phyloP scores from a whole-genome alignment of 257 asterid species.

The Solanum ahanhuiri region DNA sequence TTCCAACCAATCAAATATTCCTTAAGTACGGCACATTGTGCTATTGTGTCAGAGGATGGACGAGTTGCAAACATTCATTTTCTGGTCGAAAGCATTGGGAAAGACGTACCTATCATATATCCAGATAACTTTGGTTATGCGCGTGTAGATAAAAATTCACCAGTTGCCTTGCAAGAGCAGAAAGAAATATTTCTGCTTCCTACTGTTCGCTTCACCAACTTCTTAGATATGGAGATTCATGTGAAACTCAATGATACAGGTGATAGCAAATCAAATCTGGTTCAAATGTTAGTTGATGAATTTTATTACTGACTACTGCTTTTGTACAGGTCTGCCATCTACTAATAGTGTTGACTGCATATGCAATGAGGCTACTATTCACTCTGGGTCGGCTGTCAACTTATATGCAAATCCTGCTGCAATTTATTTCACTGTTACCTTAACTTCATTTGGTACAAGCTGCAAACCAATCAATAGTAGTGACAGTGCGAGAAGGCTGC shows the following conservation, averaged over 20 bases:
- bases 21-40: constrained; percentile 60
- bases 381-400: constrained; percentile 58
- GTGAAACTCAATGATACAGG: constrained; percentile 75
- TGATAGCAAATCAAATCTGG: constrained; percentile 14
- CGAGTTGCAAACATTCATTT: constrained; percentile 46
- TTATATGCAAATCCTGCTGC: constrained; percentile 75
- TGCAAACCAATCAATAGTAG: constrained; percentile 66
- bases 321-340: constrained; percentile 51
- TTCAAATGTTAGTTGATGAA: constrained; percentile 6
- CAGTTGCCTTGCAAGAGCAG: constrained; percentile 86
- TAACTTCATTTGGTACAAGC: constrained; percentile 54
- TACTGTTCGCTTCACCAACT: constrained; percentile 67
- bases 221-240: constrained; percentile 64
- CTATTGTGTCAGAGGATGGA: constrained; percentile 54
- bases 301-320: constrained; percentile 12
- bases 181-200: constrained; percentile 86
- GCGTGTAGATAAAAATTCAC: constrained; percentile 36
- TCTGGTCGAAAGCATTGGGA: constrained; percentile 63
- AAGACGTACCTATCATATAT: constrained; percentile 56
- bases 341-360: constrained; percentile 17
- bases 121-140: constrained; percentile 67
- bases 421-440: constrained; percentile 54
- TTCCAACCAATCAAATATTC: constrained; percentile 39
- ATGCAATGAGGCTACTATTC: constrained; percentile 56
- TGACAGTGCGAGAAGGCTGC: constrained; percentile 70